A percentile compares a stretch with the other conserved stretches of the same genome.
Conservation (phyloP, 2,329 filamentous ascomycete genomes). For the Metarhizium rileyi region DNA sequence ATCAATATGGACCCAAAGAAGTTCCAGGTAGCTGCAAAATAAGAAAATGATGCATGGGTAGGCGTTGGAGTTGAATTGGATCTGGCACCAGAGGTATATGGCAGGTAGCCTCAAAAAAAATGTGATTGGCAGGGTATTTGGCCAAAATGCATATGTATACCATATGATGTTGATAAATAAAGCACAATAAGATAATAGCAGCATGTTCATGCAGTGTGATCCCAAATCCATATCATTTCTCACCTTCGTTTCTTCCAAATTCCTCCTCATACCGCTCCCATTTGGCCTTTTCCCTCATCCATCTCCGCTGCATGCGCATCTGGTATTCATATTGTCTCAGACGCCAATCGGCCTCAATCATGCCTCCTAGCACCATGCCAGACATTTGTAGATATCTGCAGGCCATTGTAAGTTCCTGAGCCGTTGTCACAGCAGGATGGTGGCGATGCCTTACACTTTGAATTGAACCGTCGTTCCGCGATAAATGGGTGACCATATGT, state of each 20-base stretch:
- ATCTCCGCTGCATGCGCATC: conserved; percentile 54
- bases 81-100: not conserved
- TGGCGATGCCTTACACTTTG: conserved; percentile 51
- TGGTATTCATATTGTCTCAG: conserved; percentile 58
- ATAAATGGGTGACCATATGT: conserved; percentile 60
- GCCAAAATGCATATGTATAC: not conserved
- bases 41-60: conserved; percentile 10
- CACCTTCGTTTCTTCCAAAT: conserved; percentile 32
- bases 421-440: not conserved
- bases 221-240: conserved; percentile 17
- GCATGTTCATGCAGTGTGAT: not conserved
- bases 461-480: conserved; percentile 64
- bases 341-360: conserved; percentile 64
- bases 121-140: not conserved
- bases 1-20: conserved; percentile 91
- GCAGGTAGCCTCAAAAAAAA: not conserved
- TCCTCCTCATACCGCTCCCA: conserved; percentile 61
- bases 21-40: conserved; percentile 44
- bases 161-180: not conserved
- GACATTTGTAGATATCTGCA: conserved; percentile 71
- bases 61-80: conserved; percentile 23
- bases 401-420: not conserved
- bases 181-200: not conserved
- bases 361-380: conserved; percentile 71
- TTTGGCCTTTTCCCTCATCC: conserved; percentile 54